Percentiles rank a stretch among this genome's conserved stretches.
Conservation (phyloP, 169 alveolate genomes). For the Cystoisospora suis region DNA sequence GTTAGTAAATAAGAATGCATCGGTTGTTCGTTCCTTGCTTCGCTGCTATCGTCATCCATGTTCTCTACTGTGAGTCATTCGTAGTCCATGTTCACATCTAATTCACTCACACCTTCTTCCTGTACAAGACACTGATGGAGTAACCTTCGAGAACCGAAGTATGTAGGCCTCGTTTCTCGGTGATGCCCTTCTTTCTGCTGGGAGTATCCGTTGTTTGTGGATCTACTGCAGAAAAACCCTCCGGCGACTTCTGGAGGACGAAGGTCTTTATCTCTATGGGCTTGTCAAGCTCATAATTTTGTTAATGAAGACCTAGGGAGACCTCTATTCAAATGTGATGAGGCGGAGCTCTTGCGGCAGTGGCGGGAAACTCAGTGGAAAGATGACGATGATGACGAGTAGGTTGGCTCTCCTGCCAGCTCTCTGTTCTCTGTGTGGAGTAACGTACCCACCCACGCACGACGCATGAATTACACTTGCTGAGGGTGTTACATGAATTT, state of each 20-base stretch:
- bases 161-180: neutral
- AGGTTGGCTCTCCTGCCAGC: no score
- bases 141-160: neutral
- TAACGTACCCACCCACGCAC: no score
- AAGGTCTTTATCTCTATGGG: neutral
- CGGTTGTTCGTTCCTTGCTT: no score
- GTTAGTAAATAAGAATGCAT: no score
- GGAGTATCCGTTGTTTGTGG: neutral
- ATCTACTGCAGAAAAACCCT: neutral
- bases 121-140: neutral
- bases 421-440: no score
- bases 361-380: neutral
- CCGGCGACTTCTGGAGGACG: neutral
- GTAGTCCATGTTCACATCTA: no score
- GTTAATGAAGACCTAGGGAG: neutral
- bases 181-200: neutral
- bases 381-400: neutral
- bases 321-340: neutral
- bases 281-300: conserved; percentile 10
- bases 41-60: no score
- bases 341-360: neutral
- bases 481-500: no score
- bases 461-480: no score
- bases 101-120: neutral
- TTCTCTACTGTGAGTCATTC: no score